A percentile compares a stretch with the other conserved stretches of the same genome.
Conservation (phyloP, 768 basidiomycete species). For the Tylopilus sp. region DNA sequence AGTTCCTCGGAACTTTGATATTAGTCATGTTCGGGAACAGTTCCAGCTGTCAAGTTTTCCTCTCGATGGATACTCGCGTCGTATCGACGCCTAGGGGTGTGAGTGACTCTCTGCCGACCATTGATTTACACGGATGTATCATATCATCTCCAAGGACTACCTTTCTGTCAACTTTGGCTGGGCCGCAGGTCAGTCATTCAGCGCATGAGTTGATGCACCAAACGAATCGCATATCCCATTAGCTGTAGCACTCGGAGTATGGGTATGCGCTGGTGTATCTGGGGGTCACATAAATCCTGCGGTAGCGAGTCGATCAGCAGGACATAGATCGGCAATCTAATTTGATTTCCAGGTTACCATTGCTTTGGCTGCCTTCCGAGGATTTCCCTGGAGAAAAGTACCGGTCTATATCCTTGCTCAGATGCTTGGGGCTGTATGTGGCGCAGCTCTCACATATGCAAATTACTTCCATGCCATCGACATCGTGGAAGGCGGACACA, state of each 20-base stretch:
- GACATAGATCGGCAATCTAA: not conserved
- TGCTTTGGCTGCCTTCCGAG: slow-evolving; percentile 59
- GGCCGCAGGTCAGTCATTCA: slow-evolving; percentile 13
- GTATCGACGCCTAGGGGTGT: slow-evolving; percentile 49
- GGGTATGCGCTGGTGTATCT: slow-evolving; percentile 61
- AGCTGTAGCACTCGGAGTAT: slow-evolving; percentile 60
- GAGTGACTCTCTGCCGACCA: slow-evolving; percentile 17
- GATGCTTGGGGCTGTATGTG: slow-evolving; percentile 51
- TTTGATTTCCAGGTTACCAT: slow-evolving; percentile 50
- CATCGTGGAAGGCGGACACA: slow-evolving; percentile 50
- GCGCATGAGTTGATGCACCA: not conserved
- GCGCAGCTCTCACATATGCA: slow-evolving; percentile 51
- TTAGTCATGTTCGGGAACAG: slow-evolving; percentile 54
- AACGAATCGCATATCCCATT: not conserved
- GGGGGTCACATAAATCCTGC: slow-evolving; percentile 71
- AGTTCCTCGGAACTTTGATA: slow-evolving; percentile 54
- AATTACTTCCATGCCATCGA: slow-evolving; percentile 63
- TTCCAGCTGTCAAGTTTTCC: slow-evolving; percentile 50
- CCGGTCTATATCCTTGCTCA: slow-evolving; percentile 62
- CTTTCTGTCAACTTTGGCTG: slow-evolving; percentile 23
- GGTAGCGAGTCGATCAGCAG: slow-evolving; percentile 30
- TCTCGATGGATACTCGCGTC: slow-evolving; percentile 42
- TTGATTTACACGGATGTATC: not conserved
- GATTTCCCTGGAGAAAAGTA: slow-evolving; percentile 76
- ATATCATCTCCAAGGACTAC: slow-evolving; percentile 4